phyloP scores from a whole-genome alignment of 345 rosid genomes.

The Balakata baccata region DNA sequence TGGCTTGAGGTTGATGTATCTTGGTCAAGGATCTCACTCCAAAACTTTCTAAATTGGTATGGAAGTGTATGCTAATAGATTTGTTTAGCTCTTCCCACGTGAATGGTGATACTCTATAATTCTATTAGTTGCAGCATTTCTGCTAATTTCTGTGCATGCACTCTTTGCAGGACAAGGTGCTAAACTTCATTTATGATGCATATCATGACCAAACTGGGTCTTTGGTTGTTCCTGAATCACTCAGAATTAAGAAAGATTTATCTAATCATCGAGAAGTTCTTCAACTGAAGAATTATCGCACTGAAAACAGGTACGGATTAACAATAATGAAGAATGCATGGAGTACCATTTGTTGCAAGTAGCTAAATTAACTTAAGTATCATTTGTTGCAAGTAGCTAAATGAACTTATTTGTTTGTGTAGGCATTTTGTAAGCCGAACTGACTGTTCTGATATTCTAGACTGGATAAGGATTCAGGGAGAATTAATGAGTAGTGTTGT shows the following conservation, averaged over 20 bases:
- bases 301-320: slow-evolving; percentile 58
- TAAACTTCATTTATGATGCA: slow-evolving; percentile 54
- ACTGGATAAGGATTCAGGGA: slow-evolving; percentile 32
- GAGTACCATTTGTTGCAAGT: neutral
- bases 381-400: too few relatives aligned
- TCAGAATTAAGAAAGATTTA: slow-evolving; percentile 54
- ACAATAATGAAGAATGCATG: neutral
- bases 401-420: slow-evolving; percentile 23
- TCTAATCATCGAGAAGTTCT: slow-evolving; percentile 44
- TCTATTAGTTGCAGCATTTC: neutral
- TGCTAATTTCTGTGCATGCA: neutral
- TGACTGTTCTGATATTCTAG: slow-evolving; percentile 63
- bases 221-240: slow-evolving; percentile 51
- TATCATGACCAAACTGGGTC: slow-evolving; percentile 48
- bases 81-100: neutral
- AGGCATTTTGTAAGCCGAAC: slow-evolving; percentile 63
- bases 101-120: neutral
- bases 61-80: neutral
- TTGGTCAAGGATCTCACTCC: neutral
- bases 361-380: too few relatives aligned
- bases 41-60: neutral
- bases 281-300: slow-evolving; percentile 60
- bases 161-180: slow-evolving; percentile 58
- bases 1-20: neutral
- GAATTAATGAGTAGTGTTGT: slow-evolving; percentile 8